Conservation (phyloP, 2,329 filamentous ascomycete genomes). For the Cercospora zeae-maydis region DNA sequence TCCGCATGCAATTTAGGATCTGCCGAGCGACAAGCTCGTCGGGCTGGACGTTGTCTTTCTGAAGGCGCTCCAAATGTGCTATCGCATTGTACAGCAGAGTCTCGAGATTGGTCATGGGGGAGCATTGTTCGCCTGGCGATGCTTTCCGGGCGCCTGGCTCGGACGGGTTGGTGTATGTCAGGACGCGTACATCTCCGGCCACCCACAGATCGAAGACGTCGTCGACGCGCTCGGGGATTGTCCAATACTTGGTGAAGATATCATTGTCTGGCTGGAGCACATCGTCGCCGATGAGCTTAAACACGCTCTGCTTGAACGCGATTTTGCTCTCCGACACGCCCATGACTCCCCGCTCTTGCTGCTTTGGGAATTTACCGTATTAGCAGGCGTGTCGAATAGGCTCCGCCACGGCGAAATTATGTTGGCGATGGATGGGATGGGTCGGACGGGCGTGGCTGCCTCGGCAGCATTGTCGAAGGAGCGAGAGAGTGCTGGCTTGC, state of each 20-base stretch:
- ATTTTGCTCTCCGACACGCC: constrained; percentile 98
- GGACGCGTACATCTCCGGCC: constrained; percentile 49
- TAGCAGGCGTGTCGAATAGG: background rate
- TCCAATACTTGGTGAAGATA: constrained; percentile 87
- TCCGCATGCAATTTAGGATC: constrained; percentile 90
- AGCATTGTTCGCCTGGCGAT: constrained; percentile 6
- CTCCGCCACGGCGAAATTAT: background rate
- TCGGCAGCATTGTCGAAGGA: background rate
- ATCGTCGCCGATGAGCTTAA: constrained; percentile 87
- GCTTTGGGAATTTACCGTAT: background rate
- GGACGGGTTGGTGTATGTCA: constrained; percentile 37
- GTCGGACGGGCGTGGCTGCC: background rate
- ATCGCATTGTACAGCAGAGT: constrained; percentile 34
- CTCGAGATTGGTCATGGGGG: constrained; percentile 35
- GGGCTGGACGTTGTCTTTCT: constrained; percentile 19
- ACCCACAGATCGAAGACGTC: constrained; percentile 97
- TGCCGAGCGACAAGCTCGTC: constrained; percentile 72
- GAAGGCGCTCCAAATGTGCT: constrained; percentile 27
- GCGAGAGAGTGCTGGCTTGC: background rate
- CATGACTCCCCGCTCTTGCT: constrained; percentile 53
- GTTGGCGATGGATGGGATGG: background rate
- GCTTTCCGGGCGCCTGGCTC: constrained; percentile 8
- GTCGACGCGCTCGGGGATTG: constrained; percentile 89
- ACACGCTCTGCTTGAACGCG: constrained; percentile 97
- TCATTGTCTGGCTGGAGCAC: constrained; percentile 82